A percentile compares a stretch with the other conserved stretches of the same genome.
Evolutionary conservation across 768 basidiomycete species (phyloP).

Genomic region (Phanerochaete sordida): DNA sequence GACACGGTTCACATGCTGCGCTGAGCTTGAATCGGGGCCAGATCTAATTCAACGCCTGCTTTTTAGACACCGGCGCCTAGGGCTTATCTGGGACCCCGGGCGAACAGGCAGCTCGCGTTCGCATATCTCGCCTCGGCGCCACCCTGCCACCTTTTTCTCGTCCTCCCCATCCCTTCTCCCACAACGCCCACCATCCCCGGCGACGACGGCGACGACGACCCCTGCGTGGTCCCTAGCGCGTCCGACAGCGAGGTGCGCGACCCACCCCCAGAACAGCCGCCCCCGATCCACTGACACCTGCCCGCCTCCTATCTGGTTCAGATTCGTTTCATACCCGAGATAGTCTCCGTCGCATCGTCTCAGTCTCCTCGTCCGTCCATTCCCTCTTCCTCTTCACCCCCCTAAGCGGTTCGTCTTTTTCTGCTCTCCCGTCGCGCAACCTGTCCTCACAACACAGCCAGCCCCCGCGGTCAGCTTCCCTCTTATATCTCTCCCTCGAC

Average conservation of each 20-base stretch:
- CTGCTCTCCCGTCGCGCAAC: background rate
- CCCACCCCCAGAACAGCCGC: background rate
- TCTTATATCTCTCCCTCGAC: background rate
- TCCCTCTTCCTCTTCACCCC: conserved; percentile 1
- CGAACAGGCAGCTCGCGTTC: background rate
- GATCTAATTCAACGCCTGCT: background rate
- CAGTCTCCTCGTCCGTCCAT: conserved; percentile 8
- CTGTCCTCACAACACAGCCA: background rate
- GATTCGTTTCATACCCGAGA: conserved; percentile 10
- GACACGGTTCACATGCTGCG: background rate
- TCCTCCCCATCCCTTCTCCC: background rate
- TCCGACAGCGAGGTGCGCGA: conserved; percentile 4
- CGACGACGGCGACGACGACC: conserved; percentile 12
- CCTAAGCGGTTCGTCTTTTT: background rate
- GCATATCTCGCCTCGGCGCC: conserved; percentile 7
- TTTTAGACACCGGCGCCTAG: background rate
- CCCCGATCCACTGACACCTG: background rate
- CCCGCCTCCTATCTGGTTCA: conserved; percentile 10
- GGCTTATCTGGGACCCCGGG: conserved; percentile 4
- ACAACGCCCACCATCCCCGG: background rate
- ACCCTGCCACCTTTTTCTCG: background rate
- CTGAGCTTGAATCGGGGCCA: background rate
- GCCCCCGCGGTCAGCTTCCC: background rate
- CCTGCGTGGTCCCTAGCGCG: conserved; percentile 7
- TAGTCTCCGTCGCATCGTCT: conserved; percentile 9